Evolutionary conservation across 176 grass and related monocot species (phyloP).

Genomic region (Musa itinerans): DNA sequence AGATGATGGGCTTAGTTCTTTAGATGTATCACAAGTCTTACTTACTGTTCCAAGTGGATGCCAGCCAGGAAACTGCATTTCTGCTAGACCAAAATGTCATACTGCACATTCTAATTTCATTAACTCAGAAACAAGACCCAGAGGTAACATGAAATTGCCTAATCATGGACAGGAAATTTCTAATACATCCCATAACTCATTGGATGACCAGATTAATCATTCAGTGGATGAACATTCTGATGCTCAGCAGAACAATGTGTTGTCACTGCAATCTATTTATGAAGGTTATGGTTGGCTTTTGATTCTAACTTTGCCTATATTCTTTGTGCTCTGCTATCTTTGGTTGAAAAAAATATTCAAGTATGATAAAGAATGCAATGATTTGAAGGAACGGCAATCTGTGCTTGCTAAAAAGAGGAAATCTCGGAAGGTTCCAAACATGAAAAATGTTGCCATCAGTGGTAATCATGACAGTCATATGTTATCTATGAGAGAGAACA

Average conservation of each 20-base stretch:
- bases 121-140: neutral
- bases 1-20: neutral
- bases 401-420: conserved; percentile 67
- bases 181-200: neutral
- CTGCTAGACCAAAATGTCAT: neutral
- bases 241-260: neutral
- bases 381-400: conserved; percentile 35
- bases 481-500: conserved; percentile 28
- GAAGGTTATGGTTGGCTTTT: conserved; percentile 26
- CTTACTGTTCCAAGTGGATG: neutral
- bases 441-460: conserved; percentile 19
- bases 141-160: neutral
- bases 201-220: neutral
- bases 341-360: conserved; percentile 30
- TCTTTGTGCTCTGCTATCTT: neutral
- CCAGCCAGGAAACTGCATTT: neutral
- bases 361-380: conserved; percentile 27
- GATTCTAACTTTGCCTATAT: conserved; percentile 18
- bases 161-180: neutral
- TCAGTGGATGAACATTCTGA: neutral
- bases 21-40: neutral
- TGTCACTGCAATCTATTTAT: conserved; percentile 4
- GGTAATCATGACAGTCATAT: conserved; percentile 15
- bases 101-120: no score
- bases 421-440: conserved; percentile 37